Base-by-base conservation (phyloP, 1,139 yeast species). In the Pichia cactophila region DNA sequence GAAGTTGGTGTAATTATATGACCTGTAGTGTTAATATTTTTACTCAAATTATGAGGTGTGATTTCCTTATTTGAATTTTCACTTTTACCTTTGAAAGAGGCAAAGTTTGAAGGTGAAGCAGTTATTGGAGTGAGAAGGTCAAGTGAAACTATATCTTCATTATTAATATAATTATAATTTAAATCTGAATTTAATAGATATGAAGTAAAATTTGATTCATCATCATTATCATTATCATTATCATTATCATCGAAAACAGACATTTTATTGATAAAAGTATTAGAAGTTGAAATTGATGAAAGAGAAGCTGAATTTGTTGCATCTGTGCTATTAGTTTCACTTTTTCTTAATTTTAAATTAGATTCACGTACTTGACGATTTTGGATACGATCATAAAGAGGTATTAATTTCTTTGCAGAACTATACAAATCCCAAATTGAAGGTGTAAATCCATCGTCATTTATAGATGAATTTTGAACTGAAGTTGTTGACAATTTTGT, bases 351-450 rank as follows among this genome's bases (percentile, higher is more conserved):
- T 23, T 38, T 36, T 36, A 16, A 17, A 36, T 9, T 16, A 7
- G 23, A 14, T 38, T 38, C 28, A 20, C 41, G 26, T 20, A 38
- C 41, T 23, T 38, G 41, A 45, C 69, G 52, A 47, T 66, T 65
- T 44, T 64, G 63, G 38, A 66, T 60, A 39, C 69, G 53, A 9
- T 67, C 67, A 46, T 62, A 63, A 9, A 65, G 54, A 2, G 65
- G 65, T 12, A 66, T 50, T n/a, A 65, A 44, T 39, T 60, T 62
- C 41, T 56, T 64, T 3, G 69, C 69, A 26, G 61, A 56, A 33
- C 61, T 48, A 46, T 65, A 65, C 2, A 66, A 60, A 42, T 64
- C 68, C 68, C 68, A 66, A 29, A 66, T 64, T 14, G 68, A 62
- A 37, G 58, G 56, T 16, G 23, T 37, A 23, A 3, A 20, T 4